Evolutionary conservation across 2,329 filamentous ascomycete species (phyloP), one percentile per base, ranked within the genome.

Genomic region (Monosporascus sp.): DNA sequence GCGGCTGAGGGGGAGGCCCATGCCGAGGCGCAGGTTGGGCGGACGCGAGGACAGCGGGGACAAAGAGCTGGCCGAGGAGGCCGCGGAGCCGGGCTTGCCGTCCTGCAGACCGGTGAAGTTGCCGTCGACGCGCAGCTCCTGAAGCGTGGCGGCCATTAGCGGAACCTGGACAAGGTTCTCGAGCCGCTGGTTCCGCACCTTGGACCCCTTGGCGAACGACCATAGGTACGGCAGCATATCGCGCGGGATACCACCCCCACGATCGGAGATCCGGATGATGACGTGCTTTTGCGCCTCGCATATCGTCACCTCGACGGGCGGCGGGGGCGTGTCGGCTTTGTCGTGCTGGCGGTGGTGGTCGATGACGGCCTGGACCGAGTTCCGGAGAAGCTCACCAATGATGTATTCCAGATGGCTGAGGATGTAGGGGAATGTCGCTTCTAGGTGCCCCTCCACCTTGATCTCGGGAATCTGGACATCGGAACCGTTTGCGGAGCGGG

Each of bases 321-420:
- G 90, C 1, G 89, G 87, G 17, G 70, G 68, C n/a, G 54, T 55
- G 61, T 62, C 54, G 41, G 51, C 58, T 20, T 62, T 52, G 18
- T 66, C 68, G 51, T 75, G 75, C 49, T 78, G 74, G 53, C 86
- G 83, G 59, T 83, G 82, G 65, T 97, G 82, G 65, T 97, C 93
- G 55, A 96, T 86, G 38, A 94, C 85, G 20, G 92, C 92, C 71
- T 97, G 92, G 17, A 99, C 89, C 0, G 90, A 95, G 72, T 99
- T 99, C 38, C 94, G 86, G 24, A 99, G 78, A 22, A 99, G 84
- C 73, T 99, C 94, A 49, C 94, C 92, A 53, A 99, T 83, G 62
- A 99, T 97, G 72, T 99, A 99, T 72, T 99, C 93, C 49, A 99
- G 81, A 68, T 97, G 94, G 65, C 87, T 94, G 49, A 96, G 82